Percentiles rank a stretch among this genome's conserved stretches.
Evolutionary conservation across 169 alveolate genomes (phyloP).

Genomic region (Eimeria falciformis): DNA sequence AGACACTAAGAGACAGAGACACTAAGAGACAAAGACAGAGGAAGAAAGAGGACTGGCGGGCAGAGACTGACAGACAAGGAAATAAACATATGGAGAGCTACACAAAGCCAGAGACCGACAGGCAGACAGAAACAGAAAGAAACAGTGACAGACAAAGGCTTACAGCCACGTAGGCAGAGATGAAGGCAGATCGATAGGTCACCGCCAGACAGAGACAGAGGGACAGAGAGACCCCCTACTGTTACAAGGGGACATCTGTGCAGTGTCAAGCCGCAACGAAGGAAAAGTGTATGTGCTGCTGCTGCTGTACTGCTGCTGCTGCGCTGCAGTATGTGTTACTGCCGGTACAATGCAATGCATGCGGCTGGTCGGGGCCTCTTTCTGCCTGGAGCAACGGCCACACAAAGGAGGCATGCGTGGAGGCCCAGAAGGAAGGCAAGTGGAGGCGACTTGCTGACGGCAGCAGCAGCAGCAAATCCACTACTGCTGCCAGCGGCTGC

Average conservation of each 20-base stretch:
- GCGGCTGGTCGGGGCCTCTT: slow-evolving; percentile 54
- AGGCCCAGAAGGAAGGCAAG: background rate
- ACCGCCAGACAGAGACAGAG: no score
- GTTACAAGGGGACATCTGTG: no score
- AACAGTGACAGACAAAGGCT: no score
- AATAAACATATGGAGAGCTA: no score
- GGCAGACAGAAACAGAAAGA: no score
- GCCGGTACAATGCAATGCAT: slow-evolving; percentile 47
- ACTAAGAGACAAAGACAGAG: background rate
- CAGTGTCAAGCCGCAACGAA: no score
- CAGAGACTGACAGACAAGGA: background rate
- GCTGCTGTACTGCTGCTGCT: slow-evolving; percentile 44
- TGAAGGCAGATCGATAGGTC: no score
- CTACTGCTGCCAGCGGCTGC: background rate
- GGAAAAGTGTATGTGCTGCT: no score
- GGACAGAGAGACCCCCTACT: no score
- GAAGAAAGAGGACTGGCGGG: background rate
- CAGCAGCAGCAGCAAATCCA: slow-evolving; percentile 35
- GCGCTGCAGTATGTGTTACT: slow-evolving; percentile 42
- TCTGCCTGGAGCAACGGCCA: slow-evolving; percentile 46
- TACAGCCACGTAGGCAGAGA: no score
- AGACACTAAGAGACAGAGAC: background rate
- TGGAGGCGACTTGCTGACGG: background rate
- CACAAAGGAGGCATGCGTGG: slow-evolving; percentile 40
- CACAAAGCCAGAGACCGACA: no score